These are phyloP conservation scores for Parathielavia hyrcaniae DNA, from an alignment of 495 filamentous ascomycete species.

Conservation along the genomic window DNA sequence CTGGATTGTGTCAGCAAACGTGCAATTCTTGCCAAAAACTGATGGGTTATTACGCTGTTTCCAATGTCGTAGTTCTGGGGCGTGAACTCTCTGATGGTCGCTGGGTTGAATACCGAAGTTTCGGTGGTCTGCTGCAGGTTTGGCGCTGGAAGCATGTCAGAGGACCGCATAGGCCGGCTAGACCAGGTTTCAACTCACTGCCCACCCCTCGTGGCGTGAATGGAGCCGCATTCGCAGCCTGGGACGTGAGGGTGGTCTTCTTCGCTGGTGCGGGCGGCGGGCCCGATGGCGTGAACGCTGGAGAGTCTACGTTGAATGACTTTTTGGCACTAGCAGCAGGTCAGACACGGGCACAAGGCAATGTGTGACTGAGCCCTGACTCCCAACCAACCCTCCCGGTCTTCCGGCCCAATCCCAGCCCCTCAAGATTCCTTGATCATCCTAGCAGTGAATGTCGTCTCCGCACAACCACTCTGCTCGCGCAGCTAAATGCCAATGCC, in stretches of 20 bases:
- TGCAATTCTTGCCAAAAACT: not conserved
- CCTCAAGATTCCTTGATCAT: not conserved
- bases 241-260: slow-evolving; percentile 69
- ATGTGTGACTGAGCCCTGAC: not conserved
- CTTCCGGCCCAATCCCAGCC: not conserved
- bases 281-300: slow-evolving; percentile 79
- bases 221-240: slow-evolving; percentile 80
- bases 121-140: slow-evolving; percentile 35
- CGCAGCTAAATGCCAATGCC: too few relatives aligned
- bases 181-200: slow-evolving; percentile 30
- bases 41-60: slow-evolving; percentile 50
- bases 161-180: not conserved
- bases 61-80: slow-evolving; percentile 64
- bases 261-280: slow-evolving; percentile 40
- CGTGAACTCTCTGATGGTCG: slow-evolving; percentile 70
- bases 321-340: slow-evolving; percentile 53
- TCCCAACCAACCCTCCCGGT: too few relatives aligned
- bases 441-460: too few relatives aligned
- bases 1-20: slow-evolving; percentile 16
- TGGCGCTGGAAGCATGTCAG: slow-evolving; percentile 27
- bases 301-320: slow-evolving; percentile 89
- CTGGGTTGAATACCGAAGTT: slow-evolving; percentile 44
- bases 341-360: slow-evolving; percentile 13
- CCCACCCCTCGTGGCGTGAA: slow-evolving; percentile 65
- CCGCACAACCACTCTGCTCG: too few relatives aligned